phyloP scores from a whole-genome alignment of 805 yeast genomes.

The Myxozyma udenii region DNA sequence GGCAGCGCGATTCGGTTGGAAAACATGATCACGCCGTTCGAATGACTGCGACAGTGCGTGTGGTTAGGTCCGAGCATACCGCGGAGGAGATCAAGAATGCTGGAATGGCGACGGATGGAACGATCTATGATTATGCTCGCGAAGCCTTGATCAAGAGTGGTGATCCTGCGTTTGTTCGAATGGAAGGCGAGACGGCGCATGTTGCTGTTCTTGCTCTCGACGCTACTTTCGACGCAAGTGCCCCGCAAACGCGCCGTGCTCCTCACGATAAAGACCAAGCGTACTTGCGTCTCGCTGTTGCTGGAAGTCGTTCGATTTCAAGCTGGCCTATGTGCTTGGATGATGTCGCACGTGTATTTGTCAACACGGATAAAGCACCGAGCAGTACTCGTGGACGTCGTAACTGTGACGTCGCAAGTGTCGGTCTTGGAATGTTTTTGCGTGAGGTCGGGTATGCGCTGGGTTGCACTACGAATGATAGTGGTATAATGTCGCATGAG shows the following conservation, averaged over 20 bases:
- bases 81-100: slow-evolving; percentile 38
- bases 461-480: slow-evolving; percentile 88
- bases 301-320: slow-evolving; percentile 88
- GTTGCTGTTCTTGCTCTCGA: slow-evolving; percentile 87
- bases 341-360: slow-evolving; percentile 43
- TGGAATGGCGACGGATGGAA: neutral
- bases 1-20: slow-evolving; percentile 52
- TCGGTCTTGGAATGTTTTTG: slow-evolving; percentile 89
- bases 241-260: no score
- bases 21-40: slow-evolving; percentile 47
- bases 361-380: neutral
- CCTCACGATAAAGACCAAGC: no score
- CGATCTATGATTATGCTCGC: neutral
- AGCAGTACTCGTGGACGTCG: slow-evolving; percentile 42
- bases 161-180: no score
- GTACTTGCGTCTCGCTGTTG: slow-evolving; percentile 89
- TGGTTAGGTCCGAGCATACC: slow-evolving; percentile 64
- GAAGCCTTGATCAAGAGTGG: neutral
- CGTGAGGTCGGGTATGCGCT: slow-evolving; percentile 91
- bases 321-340: slow-evolving; percentile 90
- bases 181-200: slow-evolving; percentile 49
- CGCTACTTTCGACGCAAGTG: no score
- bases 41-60: slow-evolving; percentile 72
- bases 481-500: slow-evolving; percentile 88
- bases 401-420: slow-evolving; percentile 82